phyloP scores from a whole-genome alignment of 2,329 filamentous ascomycete genomes.

The Monilinia fructigena region DNA sequence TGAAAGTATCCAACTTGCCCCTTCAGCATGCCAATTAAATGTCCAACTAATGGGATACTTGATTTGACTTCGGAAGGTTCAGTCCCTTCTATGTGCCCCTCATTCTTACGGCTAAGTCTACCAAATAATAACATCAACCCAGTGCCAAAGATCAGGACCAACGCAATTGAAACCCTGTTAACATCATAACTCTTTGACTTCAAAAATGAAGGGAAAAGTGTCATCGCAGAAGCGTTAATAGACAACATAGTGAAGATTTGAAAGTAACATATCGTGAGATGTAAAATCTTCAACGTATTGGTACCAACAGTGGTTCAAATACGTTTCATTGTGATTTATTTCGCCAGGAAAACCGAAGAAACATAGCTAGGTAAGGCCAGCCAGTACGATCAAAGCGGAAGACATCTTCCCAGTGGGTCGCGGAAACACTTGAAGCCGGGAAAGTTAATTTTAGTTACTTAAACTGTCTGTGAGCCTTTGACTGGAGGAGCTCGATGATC shows the following conservation, averaged over 20 bases:
- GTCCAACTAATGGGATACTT: slow-evolving; percentile 47
- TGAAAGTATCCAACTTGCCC: slow-evolving; percentile 43
- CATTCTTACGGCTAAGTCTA: neutral
- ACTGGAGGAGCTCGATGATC: slow-evolving; percentile 1
- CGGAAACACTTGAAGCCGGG: slow-evolving; percentile 4
- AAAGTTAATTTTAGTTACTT: neutral
- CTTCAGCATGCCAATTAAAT: slow-evolving; percentile 46
- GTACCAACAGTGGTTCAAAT: neutral
- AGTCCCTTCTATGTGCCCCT: slow-evolving; percentile 11
- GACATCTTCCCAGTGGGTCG: neutral
- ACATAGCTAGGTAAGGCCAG: neutral
- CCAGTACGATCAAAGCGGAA: slow-evolving; percentile 2
- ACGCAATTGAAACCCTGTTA: neutral
- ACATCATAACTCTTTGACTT: neutral
- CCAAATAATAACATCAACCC: neutral
- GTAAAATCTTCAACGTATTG: neutral
- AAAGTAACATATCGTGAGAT: neutral
- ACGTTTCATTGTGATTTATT: neutral
- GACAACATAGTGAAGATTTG: neutral
- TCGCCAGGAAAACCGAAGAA: neutral
- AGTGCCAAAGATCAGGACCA: neutral
- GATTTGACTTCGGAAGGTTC: slow-evolving; percentile 47
- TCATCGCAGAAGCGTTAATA: neutral
- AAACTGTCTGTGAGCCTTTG: neutral
- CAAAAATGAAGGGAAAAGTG: neutral